Evolutionary conservation across 2,329 filamentous ascomycete species (phyloP), one percentile per base, ranked within the genome.

Genomic region (Dactylonectria estremocensis): DNA sequence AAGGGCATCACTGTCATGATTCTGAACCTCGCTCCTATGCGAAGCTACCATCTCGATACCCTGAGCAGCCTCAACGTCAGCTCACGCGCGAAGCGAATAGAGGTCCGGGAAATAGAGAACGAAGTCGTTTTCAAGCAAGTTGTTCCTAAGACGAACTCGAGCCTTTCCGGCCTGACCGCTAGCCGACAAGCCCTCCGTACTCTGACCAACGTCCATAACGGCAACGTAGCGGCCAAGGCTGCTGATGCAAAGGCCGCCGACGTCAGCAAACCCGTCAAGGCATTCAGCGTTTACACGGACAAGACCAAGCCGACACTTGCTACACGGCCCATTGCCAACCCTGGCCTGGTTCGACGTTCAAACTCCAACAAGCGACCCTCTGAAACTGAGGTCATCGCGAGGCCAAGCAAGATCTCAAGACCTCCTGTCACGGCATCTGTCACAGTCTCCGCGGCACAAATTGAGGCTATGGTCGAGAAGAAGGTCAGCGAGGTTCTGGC

Each of bases 1-100:
- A 94, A 97, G 71, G 95, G 96, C 57, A 90, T 97, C 72, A 98
- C 95, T 0, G 89, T 98, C 77, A 98, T 98, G 96, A 96, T 98
- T 66, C 86, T 98, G 43, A 98, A 98, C 77, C 88, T 98, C 3
- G 94, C 95, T 0, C 95, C 96, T 0, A 87, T 97, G n/a, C 90
- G 93, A 69, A 95, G 93, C 74, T 98, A 97, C 78, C 95, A 98
- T 77, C 87, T 97, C 45, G 95, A 98, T 79, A 98, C 95, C 0
- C 86, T 98, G 6, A 97, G 94, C 81, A 97, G 95, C 69, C 84
- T 98, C 60, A 98, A 97, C 77, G 96, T 98, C 77, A 96, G 95
- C 76, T 98, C 96, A 58, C 89, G 95, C 11, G 97, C 95, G 24
- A 98, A 98, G 85, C 94, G 97, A 77, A 98, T 98, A 73, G 95